A percentile compares a stretch with the other conserved stretches of the same genome.
Conservation (phyloP, 768 basidiomycete genomes). For the Amanita brunnescens region DNA sequence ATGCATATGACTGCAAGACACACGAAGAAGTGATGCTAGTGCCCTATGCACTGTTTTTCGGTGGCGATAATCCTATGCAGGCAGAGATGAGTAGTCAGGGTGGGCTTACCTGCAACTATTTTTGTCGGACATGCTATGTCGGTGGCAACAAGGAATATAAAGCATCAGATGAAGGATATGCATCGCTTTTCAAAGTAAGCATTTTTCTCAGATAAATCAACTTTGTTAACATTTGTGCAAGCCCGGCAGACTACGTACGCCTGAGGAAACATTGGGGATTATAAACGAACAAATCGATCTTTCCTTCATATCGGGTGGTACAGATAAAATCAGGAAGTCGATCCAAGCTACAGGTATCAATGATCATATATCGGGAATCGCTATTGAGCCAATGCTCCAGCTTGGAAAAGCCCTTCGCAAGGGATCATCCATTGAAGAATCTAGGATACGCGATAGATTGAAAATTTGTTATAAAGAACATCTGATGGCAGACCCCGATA, state of each 20-base stretch:
- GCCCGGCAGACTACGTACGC: constrained; percentile 10
- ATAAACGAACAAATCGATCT: constrained; percentile 13
- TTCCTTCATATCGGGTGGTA: constrained; percentile 6
- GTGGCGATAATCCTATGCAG: constrained; percentile 41
- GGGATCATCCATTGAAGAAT: background rate
- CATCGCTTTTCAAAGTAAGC: constrained; percentile 17
- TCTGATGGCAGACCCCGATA: background rate
- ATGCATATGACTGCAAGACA: constrained; percentile 26
- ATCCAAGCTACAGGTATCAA: background rate
- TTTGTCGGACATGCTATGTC: constrained; percentile 33
- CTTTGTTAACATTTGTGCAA: constrained; percentile 1
- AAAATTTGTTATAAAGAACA: background rate
- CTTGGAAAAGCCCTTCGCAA: constrained; percentile 2
- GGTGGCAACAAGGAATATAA: constrained; percentile 15
- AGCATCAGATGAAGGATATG: constrained; percentile 12
- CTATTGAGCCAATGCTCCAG: constrained; percentile 1
- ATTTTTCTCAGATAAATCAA: background rate
- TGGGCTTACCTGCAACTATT: constrained; percentile 26
- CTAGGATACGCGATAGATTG: background rate
- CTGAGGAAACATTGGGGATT: constrained; percentile 11
- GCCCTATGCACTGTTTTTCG: constrained; percentile 21
- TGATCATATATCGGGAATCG: background rate
- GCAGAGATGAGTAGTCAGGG: constrained; percentile 37
- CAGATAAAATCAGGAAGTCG: constrained; percentile 1
- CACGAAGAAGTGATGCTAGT: constrained; percentile 22